phyloP scores from a whole-genome alignment of 169 alveolate genomes.

The Plasmodium inui region DNA sequence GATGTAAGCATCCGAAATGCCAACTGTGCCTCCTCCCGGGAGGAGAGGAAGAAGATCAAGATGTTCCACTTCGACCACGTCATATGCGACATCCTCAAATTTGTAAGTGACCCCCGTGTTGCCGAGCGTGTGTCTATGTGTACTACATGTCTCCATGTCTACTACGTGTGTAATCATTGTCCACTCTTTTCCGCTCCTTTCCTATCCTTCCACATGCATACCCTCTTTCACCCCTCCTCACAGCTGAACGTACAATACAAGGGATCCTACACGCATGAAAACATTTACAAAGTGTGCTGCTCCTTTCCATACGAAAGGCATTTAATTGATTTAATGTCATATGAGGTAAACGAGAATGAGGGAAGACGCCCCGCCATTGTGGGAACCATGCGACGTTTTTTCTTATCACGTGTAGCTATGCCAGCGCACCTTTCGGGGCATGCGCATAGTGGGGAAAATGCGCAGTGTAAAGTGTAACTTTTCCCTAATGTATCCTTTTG shows the following conservation, averaged over 20 bases:
- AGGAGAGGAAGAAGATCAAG: slow-evolving; percentile 52
- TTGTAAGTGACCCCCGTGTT: slow-evolving; percentile 29
- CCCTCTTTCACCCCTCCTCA: neutral
- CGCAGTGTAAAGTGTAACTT: neutral
- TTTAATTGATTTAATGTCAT: slow-evolving; percentile 50
- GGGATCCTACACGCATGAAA: slow-evolving; percentile 64
- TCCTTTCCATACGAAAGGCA: slow-evolving; percentile 69
- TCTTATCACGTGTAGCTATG: neutral
- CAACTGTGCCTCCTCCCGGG: slow-evolving; percentile 7
- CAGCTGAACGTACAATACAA: slow-evolving; percentile 62
- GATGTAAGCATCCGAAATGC: neutral
- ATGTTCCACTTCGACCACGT: slow-evolving; percentile 71
- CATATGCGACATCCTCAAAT: slow-evolving; percentile 45
- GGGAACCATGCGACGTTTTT: neutral
- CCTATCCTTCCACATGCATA: neutral
- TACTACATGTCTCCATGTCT: neutral
- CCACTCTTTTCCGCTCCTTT: neutral
- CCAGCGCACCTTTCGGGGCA: neutral
- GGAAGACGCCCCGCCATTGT: neutral
- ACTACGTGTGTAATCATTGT: neutral
- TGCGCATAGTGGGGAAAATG: neutral
- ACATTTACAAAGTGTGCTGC: slow-evolving; percentile 61
- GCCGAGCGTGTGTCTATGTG: neutral
- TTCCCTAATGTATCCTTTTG: neutral
- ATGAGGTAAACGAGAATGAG: slow-evolving; percentile 17